These are phyloP conservation scores for Microsporum ferrugineum DNA, from an alignment of 2,329 filamentous ascomycete species.

Conservation along the genomic window DNA sequence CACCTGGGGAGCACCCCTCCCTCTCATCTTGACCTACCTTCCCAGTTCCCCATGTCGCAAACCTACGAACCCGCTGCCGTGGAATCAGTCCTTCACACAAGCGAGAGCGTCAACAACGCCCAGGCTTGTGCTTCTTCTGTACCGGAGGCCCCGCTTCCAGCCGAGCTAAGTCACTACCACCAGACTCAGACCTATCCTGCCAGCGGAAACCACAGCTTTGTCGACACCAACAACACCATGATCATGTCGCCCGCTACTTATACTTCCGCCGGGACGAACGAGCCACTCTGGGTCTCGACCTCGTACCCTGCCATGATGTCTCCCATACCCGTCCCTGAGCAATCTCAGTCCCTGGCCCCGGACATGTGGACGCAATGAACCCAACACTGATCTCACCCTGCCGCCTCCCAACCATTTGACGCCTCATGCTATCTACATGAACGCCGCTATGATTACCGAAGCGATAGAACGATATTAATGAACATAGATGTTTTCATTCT, in stretches of 20 bases:
- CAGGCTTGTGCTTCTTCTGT: constrained; percentile 1
- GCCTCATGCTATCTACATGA: neutral
- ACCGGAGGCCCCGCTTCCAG: constrained; percentile 4
- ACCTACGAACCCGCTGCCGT: constrained; percentile 5
- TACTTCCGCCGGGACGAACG: constrained; percentile 6
- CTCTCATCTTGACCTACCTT: constrained; percentile 6
- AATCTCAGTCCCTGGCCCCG: neutral
- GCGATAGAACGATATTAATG: constrained; percentile 1
- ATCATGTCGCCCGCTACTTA: neutral
- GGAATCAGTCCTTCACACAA: constrained; percentile 7
- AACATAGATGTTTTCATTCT: constrained; percentile 1
- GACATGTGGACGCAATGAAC: neutral
- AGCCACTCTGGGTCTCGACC: constrained; percentile 10
- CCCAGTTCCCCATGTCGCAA: constrained; percentile 4
- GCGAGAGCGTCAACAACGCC: neutral
- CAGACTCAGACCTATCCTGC: constrained; percentile 2
- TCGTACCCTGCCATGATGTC: constrained; percentile 5
- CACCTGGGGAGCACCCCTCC: constrained; percentile 11
- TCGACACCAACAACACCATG: constrained; percentile 2
- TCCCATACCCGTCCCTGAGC: neutral
- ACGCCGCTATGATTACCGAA: neutral
- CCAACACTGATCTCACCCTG: neutral
- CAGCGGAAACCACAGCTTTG: constrained; percentile 1
- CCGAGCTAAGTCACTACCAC: constrained; percentile 9
- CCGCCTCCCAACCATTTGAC: neutral